Percentiles rank a stretch among this genome's conserved stretches.
phyloP scores from a whole-genome alignment of 208 protist species.

The Trypanosoma cruzi region DNA sequence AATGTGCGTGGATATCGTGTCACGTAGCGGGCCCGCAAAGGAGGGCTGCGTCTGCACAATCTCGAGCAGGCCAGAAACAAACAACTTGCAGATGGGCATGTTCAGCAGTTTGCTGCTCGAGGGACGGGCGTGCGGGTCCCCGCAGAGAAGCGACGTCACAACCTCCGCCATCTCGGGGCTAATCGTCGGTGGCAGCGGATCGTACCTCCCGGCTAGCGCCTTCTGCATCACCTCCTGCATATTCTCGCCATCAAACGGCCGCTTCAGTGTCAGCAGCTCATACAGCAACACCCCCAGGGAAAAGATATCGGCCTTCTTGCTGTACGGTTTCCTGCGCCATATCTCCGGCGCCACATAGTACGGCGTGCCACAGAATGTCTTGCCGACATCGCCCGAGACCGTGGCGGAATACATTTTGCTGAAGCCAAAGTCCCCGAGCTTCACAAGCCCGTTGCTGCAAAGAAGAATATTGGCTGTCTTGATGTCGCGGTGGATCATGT shows the following conservation, averaged over 20 bases:
- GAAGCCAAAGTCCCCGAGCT: too few species aligned
- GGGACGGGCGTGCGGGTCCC: neutral
- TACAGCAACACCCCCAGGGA: conserved; percentile 66
- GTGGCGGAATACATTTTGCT: too few species aligned
- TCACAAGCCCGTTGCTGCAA: conserved; percentile 31
- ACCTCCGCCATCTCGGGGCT: conserved; percentile 1
- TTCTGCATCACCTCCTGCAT: conserved; percentile 84
- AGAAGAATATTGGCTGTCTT: conserved; percentile 61
- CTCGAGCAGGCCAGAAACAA: neutral
- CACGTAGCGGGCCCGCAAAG: neutral
- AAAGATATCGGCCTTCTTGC: conserved; percentile 74
- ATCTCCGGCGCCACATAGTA: conserved; percentile 79
- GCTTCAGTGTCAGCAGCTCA: conserved; percentile 85
- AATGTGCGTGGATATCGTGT: neutral
- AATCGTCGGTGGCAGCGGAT: conserved; percentile 4
- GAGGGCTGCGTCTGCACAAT: neutral
- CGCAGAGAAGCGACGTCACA: neutral
- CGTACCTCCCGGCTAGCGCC: conserved; percentile 57
- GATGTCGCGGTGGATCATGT: conserved; percentile 89
- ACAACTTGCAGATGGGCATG: neutral
- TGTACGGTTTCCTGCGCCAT: conserved; percentile 58
- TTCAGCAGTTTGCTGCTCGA: neutral
- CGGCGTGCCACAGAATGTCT: conserved; percentile 46
- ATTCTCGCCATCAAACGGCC: conserved; percentile 76
- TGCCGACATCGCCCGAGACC: conserved; percentile 25